Base-by-base conservation (phyloP, 2,329 filamentous ascomycete species). In the Epichloe sp. region DNA sequence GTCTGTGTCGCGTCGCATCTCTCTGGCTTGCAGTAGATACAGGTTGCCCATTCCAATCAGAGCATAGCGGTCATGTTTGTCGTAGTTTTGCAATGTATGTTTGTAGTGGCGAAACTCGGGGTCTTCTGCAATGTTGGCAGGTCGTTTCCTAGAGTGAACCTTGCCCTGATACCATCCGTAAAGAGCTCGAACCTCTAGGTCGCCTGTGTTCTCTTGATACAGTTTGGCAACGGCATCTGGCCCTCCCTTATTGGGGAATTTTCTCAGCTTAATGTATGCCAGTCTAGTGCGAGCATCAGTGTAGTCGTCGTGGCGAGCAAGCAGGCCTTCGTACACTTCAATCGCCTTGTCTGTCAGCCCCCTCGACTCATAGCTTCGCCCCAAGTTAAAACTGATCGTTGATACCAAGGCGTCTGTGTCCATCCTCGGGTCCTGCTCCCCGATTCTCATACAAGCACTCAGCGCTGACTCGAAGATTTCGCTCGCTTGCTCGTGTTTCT, bases 11-110 rank as follows among this genome's bases (percentile, higher is more conserved):
- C 90, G 82, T 34, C 88, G 86, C 89, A 97, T 96, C 66, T 98
- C 94, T 59, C 93, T 82, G 10, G 93, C 93, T 55, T 88, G 82
- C 58, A 85, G 75, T 41, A 98, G 77, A 59, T 91, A 85, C 64
- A 98, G 73, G 64, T 98, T 98, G 42, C 93, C 93, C 91, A 98
- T 97, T 14, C 88, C 91, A 26, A 94, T 90, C 31, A 98, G 74
- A 4, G 93, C 88, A 65, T 98, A 98, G n/a, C 88, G 79, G 65
- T 98, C 93, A 64, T 98, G 93, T 75, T 97, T 98, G 71, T 98
- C 91, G 64, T 89, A 85, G 58, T 90, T 83, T 64, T 95, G 88
- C 34, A 98, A 73, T 0, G 91, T 97, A 66, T 96, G 89, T 70
- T 97, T 98, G 75, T 94, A 94, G 65, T 96, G 90, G 3, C 89